These are phyloP conservation scores for Botryobasidium botryosum DNA, from an alignment of 768 basidiomycete genomes.

Conservation along the genomic window DNA sequence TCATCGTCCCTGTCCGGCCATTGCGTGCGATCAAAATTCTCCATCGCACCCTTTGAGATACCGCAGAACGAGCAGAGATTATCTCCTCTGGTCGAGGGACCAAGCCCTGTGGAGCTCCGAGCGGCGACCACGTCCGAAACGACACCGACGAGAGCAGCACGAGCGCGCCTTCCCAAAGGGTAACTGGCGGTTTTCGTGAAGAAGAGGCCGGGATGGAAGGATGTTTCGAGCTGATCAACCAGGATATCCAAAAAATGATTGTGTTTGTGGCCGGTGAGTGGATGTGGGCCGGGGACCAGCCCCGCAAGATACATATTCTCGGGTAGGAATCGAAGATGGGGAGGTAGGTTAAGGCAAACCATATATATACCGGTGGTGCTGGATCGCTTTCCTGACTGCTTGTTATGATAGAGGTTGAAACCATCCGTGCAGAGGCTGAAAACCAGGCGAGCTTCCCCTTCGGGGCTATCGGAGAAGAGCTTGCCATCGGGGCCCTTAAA, in stretches of 20 bases:
- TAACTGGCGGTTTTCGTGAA: neutral
- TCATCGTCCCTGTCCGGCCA: neutral
- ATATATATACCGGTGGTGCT: conserved; percentile 5
- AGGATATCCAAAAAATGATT: conserved; percentile 1
- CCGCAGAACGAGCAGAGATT: conserved; percentile 3
- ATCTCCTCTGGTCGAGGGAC: no score
- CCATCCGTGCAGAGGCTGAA: conserved; percentile 5
- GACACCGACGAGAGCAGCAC: conserved; percentile 20
- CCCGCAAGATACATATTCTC: conserved; percentile 6
- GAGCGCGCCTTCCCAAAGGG: conserved; percentile 13
- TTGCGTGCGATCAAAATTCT: neutral
- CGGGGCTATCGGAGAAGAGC: neutral
- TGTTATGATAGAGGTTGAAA: conserved; percentile 1
- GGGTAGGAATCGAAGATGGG: neutral
- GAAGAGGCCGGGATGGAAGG: neutral
- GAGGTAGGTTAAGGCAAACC: conserved; percentile 3
- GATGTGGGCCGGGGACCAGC: conserved; percentile 3
- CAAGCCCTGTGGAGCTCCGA: conserved; percentile 17
- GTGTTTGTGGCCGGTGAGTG: neutral
- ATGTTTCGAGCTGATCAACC: neutral
- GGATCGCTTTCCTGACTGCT: neutral
- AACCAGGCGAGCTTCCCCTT: neutral
- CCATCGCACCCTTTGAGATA: neutral
- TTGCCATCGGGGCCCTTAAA: neutral
- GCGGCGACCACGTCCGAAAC: conserved; percentile 21